phyloP scores from a whole-genome alignment of 371 early-diverging fungal genomes.

The Phascolomyces articulosus region DNA sequence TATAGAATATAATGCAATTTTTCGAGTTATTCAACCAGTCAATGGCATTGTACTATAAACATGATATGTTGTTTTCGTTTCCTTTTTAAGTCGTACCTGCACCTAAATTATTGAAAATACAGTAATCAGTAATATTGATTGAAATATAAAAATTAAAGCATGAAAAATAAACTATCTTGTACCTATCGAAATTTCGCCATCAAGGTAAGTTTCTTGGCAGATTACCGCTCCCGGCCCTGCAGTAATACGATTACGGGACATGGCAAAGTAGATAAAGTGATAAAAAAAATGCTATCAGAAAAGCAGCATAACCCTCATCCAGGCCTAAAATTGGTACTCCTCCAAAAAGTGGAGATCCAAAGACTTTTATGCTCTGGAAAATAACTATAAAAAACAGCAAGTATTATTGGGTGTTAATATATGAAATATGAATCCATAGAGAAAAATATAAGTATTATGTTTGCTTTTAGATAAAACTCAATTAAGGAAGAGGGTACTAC shows the following conservation, averaged over 20 bases:
- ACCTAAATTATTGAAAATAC: conserved; percentile 10
- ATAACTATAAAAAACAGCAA: too few species aligned
- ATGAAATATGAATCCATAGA: too few species aligned
- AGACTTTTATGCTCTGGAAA: too few species aligned
- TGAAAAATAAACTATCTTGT: conserved; percentile 4
- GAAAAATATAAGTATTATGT: too few species aligned
- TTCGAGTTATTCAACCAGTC: neutral
- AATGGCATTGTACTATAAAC: too few species aligned
- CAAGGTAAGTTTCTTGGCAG: conserved; percentile 67
- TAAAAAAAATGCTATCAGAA: too few species aligned
- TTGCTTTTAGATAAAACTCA: too few species aligned
- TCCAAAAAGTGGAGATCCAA: too few species aligned
- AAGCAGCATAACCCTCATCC: too few species aligned
- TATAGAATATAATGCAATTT: neutral
- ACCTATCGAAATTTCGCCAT: conserved; percentile 68
- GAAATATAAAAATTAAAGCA: neutral
- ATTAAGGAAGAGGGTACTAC: too few species aligned
- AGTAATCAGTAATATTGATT: neutral
- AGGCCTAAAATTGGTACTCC: too few species aligned
- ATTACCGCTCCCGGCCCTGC: conserved; percentile 61
- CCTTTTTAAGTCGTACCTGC: conserved; percentile 11
- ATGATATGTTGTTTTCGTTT: neutral
- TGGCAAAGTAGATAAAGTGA: neutral
- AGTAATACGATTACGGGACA: conserved; percentile 43
- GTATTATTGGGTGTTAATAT: too few species aligned